Conservation (phyloP, 169 alveolate genomes). For the Cystoisospora suis region DNA sequence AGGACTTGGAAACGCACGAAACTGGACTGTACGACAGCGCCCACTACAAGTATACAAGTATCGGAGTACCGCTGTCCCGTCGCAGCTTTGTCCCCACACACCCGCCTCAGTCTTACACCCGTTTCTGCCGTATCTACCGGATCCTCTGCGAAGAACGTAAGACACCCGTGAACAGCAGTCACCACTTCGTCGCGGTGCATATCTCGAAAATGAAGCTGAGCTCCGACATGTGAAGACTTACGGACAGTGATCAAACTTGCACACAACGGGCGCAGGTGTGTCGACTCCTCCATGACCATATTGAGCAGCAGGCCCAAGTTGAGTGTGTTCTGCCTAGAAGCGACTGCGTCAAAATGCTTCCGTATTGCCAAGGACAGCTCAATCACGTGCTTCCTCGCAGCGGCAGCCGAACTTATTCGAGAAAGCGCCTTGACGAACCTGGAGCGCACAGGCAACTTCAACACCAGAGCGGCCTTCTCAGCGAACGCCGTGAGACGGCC, state of each 20-base stretch:
- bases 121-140: too few relatives aligned
- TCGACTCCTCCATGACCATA: not conserved
- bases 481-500: slow-evolving; percentile 2
- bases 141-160: too few relatives aligned
- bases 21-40: too few relatives aligned
- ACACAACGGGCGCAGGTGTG: not conserved
- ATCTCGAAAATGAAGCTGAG: too few relatives aligned
- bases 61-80: too few relatives aligned
- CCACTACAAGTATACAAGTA: too few relatives aligned
- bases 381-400: slow-evolving; percentile 24
- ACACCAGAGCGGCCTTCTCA: not conserved
- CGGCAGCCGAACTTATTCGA: not conserved
- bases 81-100: too few relatives aligned
- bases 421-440: not conserved
- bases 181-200: too few relatives aligned
- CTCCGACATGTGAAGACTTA: too few relatives aligned
- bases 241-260: not conserved
- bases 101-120: not conserved
- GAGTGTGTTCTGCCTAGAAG: not conserved
- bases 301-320: not conserved
- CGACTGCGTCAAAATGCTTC: not conserved
- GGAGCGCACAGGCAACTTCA: not conserved
- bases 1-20: too few relatives aligned
- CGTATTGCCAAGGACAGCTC: not conserved
- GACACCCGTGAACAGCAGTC: too few relatives aligned